phyloP scores from a whole-genome alignment of 441 rosid species.

The Croton setiger region DNA sequence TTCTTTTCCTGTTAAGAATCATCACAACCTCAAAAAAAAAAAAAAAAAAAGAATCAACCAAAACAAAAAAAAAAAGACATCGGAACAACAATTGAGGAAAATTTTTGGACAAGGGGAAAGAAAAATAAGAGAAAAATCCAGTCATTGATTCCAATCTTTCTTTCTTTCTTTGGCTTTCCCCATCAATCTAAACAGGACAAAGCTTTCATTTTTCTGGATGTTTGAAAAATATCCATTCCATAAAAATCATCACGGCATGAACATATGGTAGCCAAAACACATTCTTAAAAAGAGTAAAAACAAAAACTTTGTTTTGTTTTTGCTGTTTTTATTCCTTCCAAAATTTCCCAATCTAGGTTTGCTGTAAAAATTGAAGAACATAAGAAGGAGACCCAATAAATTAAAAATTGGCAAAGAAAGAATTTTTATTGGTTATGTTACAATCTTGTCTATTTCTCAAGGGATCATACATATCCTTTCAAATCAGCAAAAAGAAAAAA shows the following conservation, averaged over 20 bases:
- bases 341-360: conserved; percentile 15
- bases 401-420: neutral
- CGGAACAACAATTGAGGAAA: neutral
- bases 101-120: conserved; percentile 4
- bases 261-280: neutral
- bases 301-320: conserved; percentile 13
- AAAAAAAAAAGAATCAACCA: no score
- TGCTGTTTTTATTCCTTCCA: conserved; percentile 20
- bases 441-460: neutral
- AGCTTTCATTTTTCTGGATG: conserved; percentile 17
- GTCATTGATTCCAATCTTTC: conserved; percentile 22
- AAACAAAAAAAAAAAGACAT: no score
- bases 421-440: neutral
- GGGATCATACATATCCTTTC: neutral
- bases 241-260: conserved; percentile 10
- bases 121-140: conserved; percentile 24
- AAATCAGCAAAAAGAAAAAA: neutral
- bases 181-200: conserved; percentile 36
- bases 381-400: neutral
- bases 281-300: neutral
- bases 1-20: no score
- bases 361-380: conserved; percentile 14
- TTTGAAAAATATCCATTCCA: conserved; percentile 26
- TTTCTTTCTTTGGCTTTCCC: no score
- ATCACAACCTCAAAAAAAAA: no score